Percentiles rank a stretch among this genome's conserved stretches.
phyloP scores from a whole-genome alignment of 768 basidiomycete genomes.

The Mycena haematopus region DNA sequence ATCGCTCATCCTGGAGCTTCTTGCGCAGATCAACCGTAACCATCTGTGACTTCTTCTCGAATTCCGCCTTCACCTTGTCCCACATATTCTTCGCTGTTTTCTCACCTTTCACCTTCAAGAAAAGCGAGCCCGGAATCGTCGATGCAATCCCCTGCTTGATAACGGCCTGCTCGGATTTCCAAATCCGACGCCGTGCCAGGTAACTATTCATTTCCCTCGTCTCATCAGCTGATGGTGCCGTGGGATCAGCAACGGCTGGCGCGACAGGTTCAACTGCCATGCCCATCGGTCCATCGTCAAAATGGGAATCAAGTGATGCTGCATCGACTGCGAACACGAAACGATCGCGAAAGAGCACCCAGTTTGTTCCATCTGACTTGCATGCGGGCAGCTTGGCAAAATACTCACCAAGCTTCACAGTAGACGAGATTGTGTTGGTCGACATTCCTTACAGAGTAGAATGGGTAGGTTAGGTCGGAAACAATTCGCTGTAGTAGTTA shows the following conservation, averaged over 20 bases:
- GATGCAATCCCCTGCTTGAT: conserved; percentile 12
- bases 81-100: conserved; percentile 35
- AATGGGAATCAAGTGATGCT: too few relatives aligned
- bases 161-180: neutral
- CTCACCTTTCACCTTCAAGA: conserved; percentile 36
- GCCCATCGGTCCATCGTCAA: too few relatives aligned
- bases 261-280: too few relatives aligned
- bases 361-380: neutral
- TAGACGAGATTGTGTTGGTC: neutral
- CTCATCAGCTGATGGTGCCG: neutral
- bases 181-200: neutral
- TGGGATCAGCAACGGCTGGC: neutral
- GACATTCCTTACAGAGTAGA: neutral
- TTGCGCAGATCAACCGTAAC: conserved; percentile 36
- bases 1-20: conserved; percentile 29
- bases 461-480: too few relatives aligned
- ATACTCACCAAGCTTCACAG: neutral
- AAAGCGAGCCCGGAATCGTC: conserved; percentile 40
- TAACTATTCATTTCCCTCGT: neutral
- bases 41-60: conserved; percentile 25
- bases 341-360: neutral
- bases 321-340: too few relatives aligned
- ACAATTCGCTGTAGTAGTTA: too few relatives aligned
- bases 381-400: neutral
- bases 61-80: conserved; percentile 34